phyloP scores from a whole-genome alignment of 306 rosid species.

The Purshia tridentata region DNA sequence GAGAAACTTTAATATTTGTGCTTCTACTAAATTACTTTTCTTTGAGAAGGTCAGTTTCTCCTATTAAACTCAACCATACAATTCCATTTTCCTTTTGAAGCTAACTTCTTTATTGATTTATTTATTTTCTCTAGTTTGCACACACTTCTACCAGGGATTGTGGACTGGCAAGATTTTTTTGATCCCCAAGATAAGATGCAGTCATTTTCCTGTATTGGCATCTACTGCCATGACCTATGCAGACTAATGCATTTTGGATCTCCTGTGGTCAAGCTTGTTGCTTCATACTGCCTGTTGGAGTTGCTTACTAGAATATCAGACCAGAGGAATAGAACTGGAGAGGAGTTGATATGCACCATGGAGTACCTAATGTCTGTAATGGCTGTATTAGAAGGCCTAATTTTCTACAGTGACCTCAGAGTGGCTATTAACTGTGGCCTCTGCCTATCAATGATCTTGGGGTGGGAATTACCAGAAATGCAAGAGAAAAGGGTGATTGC shows the following conservation, averaged over 20 bases:
- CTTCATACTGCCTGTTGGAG: constrained; percentile 76
- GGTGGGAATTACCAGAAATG: constrained; percentile 48
- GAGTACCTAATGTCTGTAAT: constrained; percentile 61
- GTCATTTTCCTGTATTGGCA: constrained; percentile 53
- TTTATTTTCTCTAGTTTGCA: constrained; percentile 47
- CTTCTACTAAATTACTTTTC: constrained; percentile 74
- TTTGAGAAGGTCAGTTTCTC: constrained; percentile 50
- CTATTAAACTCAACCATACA: background rate
- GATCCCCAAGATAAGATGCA: constrained; percentile 42
- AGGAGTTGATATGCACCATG: constrained; percentile 47
- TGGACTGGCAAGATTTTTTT: constrained; percentile 76
- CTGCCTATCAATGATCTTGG: constrained; percentile 63
- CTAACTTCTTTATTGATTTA: constrained; percentile 16
- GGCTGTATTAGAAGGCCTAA: constrained; percentile 67
- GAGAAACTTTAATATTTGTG: constrained; percentile 53
- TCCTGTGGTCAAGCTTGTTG: constrained; percentile 53
- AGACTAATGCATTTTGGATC: constrained; percentile 86
- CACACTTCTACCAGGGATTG: constrained; percentile 54
- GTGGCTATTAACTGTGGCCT: constrained; percentile 77
- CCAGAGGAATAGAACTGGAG: constrained; percentile 46
- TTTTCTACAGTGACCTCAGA: constrained; percentile 55
- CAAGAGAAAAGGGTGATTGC: constrained; percentile 35
- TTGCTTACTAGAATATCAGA: constrained; percentile 62
- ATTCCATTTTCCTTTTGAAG: constrained; percentile 16
- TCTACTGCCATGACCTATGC: constrained; percentile 77